phyloP scores from a whole-genome alignment of 257 asterid species.

The Solanum pinnatisectum region DNA sequence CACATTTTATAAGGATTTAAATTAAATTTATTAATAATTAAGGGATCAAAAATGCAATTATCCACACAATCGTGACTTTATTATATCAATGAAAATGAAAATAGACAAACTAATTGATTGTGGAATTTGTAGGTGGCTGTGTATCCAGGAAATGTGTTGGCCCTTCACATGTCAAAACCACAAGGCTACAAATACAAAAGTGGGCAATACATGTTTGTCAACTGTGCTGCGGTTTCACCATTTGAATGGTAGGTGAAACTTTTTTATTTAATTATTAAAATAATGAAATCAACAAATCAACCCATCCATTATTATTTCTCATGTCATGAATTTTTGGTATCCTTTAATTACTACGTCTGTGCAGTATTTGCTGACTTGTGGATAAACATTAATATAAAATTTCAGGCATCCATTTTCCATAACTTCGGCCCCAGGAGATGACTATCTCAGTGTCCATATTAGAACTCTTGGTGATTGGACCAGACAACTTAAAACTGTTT shows the following conservation, averaged over 20 bases:
- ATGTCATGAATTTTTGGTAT: background rate
- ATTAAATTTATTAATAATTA: background rate
- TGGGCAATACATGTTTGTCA: constrained; percentile 86
- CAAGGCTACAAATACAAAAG: constrained; percentile 77
- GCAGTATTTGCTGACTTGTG: background rate
- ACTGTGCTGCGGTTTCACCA: constrained; percentile 88
- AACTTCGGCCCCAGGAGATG: constrained; percentile 80
- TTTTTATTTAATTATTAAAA: background rate
- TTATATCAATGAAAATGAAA: background rate
- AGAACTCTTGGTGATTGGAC: constrained; percentile 87
- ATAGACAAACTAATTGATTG: background rate
- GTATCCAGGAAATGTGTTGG: constrained; percentile 74
- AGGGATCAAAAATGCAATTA: background rate
- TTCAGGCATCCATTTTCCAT: constrained; percentile 91
- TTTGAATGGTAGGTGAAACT: constrained; percentile 63
- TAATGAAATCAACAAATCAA: background rate
- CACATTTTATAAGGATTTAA: background rate
- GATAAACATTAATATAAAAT: background rate
- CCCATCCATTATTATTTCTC: background rate
- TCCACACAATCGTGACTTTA: background rate
- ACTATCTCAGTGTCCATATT: constrained; percentile 76
- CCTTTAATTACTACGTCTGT: background rate
- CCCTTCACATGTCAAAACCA: constrained; percentile 88
- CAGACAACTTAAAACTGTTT: constrained; percentile 56
- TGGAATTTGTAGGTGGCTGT: constrained; percentile 55